Base-by-base conservation (phyloP, 2,329 filamentous ascomycete species). In the Claviceps africana region DNA sequence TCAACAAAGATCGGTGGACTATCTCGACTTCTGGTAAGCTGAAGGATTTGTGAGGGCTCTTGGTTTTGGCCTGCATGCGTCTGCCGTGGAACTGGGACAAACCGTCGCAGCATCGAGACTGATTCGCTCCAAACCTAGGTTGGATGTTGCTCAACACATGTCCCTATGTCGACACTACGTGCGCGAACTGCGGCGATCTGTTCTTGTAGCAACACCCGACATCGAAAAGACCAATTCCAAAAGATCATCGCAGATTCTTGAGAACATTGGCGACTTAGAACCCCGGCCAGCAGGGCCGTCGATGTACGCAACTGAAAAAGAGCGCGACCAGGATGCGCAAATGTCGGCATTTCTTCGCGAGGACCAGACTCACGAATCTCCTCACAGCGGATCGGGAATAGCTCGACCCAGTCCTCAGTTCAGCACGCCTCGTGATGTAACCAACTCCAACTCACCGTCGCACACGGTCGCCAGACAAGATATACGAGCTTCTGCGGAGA, bases 131-230 rank as follows among this genome's bases (percentile, higher is more conserved):
- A 22, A 31, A 22, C n/a, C 22, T 37, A 97, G 91, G 93, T 88
- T 98, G 61, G 93, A 98, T 82, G 93, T 98, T 55, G 91, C 93
- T 17, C 93, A 98, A 66, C 93, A 98, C 71, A 96, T 97, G 85
- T 95, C 91, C 22, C 78, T 98, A 53, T 98, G 88, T 67, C 86
- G 94, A 48, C 89, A 97, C 69, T 98, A 96, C 72, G 93, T 98
- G 21, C 88, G 93, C 63, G 90, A 96, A 69, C 78, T 98, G 51
- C 86, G 93, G 59, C 80, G 93, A 57, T 97, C 91, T 25, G 89
- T 97, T 56, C 81, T 98, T 48, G 81, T 97, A 54, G 87, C 88
- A 44, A 98, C 93, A 0, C 93, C 93, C 15, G 93, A 98, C 58
- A 76, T 88, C 51, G 88, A 95, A 59, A 89, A 85, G 65, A 74